Conservation (phyloP, 2,329 filamentous ascomycete genomes). For the Penicillium fuscoglaucum region DNA sequence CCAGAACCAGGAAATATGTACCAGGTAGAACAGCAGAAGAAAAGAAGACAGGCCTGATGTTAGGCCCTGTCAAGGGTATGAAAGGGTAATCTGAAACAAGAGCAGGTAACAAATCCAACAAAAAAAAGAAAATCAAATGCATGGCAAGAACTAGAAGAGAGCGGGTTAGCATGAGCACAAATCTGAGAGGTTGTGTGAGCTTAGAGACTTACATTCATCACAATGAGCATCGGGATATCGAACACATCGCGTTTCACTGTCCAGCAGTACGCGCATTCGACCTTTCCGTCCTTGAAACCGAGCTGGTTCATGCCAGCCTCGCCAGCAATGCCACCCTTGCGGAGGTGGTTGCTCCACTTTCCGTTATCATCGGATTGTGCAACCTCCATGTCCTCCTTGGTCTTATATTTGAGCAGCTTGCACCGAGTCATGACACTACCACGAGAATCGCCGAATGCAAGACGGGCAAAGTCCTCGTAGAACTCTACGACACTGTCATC, state of each 20-base stretch:
- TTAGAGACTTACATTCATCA: conserved; percentile 81
- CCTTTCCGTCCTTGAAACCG: conserved; percentile 79
- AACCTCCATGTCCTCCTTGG: conserved; percentile 58
- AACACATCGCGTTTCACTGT: conserved; percentile 95
- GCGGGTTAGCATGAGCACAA: conserved; percentile 13
- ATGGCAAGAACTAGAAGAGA: conserved; percentile 45
- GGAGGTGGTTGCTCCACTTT: conserved; percentile 45
- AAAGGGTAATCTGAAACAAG: conserved; percentile 15
- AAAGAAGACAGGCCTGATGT: conserved; percentile 13
- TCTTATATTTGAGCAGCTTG: conserved; percentile 85
- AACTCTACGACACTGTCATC: conserved; percentile 92
- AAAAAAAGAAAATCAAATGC: conserved; percentile 41
- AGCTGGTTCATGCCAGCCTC: conserved; percentile 74
- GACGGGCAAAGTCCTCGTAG: conserved; percentile 89
- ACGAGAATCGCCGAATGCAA: conserved; percentile 88
- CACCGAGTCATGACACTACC: conserved; percentile 81
- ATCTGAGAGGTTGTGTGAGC: background rate
- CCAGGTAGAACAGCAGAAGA: conserved; percentile 10
- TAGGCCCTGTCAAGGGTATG: conserved; percentile 16
- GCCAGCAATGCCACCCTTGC: conserved; percentile 48
- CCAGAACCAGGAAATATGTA: conserved; percentile 22
- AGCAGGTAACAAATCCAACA: conserved; percentile 4
- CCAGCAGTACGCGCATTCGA: conserved; percentile 96
- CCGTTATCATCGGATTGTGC: conserved; percentile 50
- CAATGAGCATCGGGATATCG: conserved; percentile 97